Evolutionary conservation across 2,329 filamentous ascomycete genomes (phyloP).

Genomic region (Alternaria hordeiaustralica): DNA sequence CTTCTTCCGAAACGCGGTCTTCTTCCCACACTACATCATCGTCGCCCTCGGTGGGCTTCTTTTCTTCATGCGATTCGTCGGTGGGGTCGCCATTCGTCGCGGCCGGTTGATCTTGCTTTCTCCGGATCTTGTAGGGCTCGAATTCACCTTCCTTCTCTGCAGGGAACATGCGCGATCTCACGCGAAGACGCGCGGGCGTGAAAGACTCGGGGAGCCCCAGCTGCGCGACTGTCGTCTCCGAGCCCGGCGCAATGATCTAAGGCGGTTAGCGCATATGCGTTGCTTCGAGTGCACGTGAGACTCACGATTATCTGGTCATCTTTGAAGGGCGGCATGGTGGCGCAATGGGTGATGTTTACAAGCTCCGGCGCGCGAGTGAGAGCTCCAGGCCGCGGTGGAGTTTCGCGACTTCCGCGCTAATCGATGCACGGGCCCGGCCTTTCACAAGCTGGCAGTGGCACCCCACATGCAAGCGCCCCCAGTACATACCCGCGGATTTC

Average conservation of each 20-base stretch:
- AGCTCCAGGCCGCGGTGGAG: constrained; percentile 14
- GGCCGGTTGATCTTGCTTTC: constrained; percentile 45
- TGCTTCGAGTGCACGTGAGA: neutral
- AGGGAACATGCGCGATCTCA: constrained; percentile 92
- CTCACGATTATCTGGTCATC: constrained; percentile 55
- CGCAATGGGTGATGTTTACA: constrained; percentile 31
- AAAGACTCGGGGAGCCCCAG: constrained; percentile 88
- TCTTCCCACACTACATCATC: constrained; percentile 80
- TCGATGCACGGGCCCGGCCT: constrained; percentile 9
- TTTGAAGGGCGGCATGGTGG: constrained; percentile 53
- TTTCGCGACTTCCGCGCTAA: constrained; percentile 14
- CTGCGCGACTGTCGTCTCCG: constrained; percentile 88
- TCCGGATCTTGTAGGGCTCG: constrained; percentile 80
- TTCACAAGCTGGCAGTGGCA: constrained; percentile 7
- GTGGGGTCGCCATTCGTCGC: constrained; percentile 41
- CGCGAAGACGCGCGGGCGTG: constrained; percentile 83
- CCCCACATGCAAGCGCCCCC: constrained; percentile 23
- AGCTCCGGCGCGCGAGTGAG: constrained; percentile 19
- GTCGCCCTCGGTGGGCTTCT: constrained; percentile 49
- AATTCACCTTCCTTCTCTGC: constrained; percentile 77
- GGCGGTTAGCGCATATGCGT: constrained; percentile 15
- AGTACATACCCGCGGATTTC: constrained; percentile 13
- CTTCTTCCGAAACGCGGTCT: constrained; percentile 85
- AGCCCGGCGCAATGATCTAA: constrained; percentile 78
- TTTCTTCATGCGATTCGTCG: constrained; percentile 27